phyloP scores from a whole-genome alignment of 345 rosid species.

The Cochlearia excelsa region DNA sequence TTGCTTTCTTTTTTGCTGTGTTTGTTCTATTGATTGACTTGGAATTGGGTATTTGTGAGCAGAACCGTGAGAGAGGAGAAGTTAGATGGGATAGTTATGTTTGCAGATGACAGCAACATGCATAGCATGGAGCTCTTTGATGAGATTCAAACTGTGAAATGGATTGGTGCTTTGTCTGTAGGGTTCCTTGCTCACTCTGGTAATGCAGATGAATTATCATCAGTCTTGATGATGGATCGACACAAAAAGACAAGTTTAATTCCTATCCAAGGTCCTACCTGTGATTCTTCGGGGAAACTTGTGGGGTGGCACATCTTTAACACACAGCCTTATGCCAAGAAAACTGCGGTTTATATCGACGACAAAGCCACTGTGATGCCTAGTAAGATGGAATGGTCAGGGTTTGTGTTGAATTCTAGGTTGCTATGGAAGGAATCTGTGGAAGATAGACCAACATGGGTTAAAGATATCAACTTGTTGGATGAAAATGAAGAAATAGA shows the following conservation, averaged over 20 bases:
- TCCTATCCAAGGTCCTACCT: slow-evolving; percentile 97
- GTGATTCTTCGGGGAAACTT: slow-evolving; percentile 66
- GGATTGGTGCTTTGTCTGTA: slow-evolving; percentile 82
- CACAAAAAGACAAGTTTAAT: slow-evolving; percentile 40
- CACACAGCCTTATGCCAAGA: slow-evolving; percentile 53
- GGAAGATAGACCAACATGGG: slow-evolving; percentile 63
- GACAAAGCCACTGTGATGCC: slow-evolving; percentile 76
- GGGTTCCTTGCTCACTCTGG: slow-evolving; percentile 76
- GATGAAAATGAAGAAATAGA: slow-evolving; percentile 43
- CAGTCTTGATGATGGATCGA: slow-evolving; percentile 17
- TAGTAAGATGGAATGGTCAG: slow-evolving; percentile 92
- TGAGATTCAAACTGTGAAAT: slow-evolving; percentile 83
- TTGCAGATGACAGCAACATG: slow-evolving; percentile 95
- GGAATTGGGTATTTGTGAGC: slow-evolving; percentile 32
- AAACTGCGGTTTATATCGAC: slow-evolving; percentile 52
- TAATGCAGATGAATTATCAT: slow-evolving; percentile 43
- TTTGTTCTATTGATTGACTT: slow-evolving; percentile 1
- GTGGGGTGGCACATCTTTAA: slow-evolving; percentile 85
- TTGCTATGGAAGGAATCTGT: slow-evolving; percentile 71
- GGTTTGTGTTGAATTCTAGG: slow-evolving; percentile 87
- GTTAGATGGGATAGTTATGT: slow-evolving; percentile 90
- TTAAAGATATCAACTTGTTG: slow-evolving; percentile 47
- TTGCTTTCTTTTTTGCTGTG: not conserved
- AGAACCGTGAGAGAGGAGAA: slow-evolving; percentile 78
- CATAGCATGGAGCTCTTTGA: slow-evolving; percentile 94